phyloP scores from a whole-genome alignment of 108 stramenopile genomes.

The Nannochloropsis gaditana region DNA sequence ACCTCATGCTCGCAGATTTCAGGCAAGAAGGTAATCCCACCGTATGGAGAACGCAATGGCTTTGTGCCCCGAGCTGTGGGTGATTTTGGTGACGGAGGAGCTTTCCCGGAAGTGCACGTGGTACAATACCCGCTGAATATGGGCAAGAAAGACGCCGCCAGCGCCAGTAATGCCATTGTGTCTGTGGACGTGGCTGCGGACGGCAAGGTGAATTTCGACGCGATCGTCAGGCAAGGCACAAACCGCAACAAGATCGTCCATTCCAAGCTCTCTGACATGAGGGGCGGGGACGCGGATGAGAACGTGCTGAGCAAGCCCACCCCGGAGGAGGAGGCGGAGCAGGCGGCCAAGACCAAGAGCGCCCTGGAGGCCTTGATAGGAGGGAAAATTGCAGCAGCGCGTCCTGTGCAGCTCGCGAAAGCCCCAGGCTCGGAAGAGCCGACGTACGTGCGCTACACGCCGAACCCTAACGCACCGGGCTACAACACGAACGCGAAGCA shows the following conservation, averaged over 20 bases:
- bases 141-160: conserved; percentile 62
- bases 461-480: conserved; percentile 91
- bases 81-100: conserved; percentile 96
- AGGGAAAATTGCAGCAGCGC: conserved; percentile 70
- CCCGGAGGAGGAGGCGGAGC: conserved; percentile 70
- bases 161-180: conserved; percentile 60
- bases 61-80: conserved; percentile 80
- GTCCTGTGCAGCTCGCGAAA: conserved; percentile 54
- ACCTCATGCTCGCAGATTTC: not conserved
- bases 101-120: conserved; percentile 96
- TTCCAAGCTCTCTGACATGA: conserved; percentile 70
- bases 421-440: conserved; percentile 64
- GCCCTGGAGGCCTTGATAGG: conserved; percentile 68
- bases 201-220: conserved; percentile 85
- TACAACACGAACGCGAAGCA: conserved; percentile 85
- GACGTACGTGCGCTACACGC: conserved; percentile 91
- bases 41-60: conserved; percentile 50
- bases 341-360: conserved; percentile 73
- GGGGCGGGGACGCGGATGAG: conserved; percentile 42
- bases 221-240: conserved; percentile 85
- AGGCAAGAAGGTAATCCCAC: conserved; percentile 28
- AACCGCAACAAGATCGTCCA: conserved; percentile 81
- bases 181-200: conserved; percentile 74
- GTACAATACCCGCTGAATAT: conserved; percentile 96
- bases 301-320: conserved; percentile 81